Base-by-base conservation (phyloP, 805 yeast genomes). In the Komagataella ulmi region DNA sequence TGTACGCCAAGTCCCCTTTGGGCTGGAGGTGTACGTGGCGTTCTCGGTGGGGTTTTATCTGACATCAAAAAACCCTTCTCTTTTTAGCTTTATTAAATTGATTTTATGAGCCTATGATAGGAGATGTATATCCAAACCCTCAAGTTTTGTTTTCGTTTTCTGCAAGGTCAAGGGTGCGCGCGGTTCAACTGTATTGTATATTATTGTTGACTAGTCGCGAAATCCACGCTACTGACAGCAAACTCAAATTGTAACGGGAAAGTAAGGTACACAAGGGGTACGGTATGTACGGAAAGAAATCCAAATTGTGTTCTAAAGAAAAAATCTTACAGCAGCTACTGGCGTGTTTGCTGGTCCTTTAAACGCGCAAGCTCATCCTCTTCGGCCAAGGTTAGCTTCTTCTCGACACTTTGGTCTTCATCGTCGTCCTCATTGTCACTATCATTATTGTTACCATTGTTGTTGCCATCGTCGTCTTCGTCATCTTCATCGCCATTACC, bases 401-500 rank as follows among this genome's bases (percentile, higher is more conserved):
- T 46, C 19, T 49, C 49, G 21, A 43, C 46, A 12, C 44, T 21
- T 46, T 59, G 64, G 12, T 59, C 62, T 7, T 55, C 64, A 17
- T 61, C 63, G 2, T 56, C 64, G 17, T 61, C 62, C 12, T 59
- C 66, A 7, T 56, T 62, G 7, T 65, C 65, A 5, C 61, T 64
- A 17, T 61, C 64, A 17, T 58, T 60, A 3, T 56, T 60, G 7
- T 58, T 59, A 8, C 57, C 58, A n/a, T 53, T 55, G 6, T 55
- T 57, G 6, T 56, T 56, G 2, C 56, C 58, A 7, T 56, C 60
- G 3, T 57, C 60, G 8, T 58, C 62, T 17, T 52, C 55, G 3
- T 49, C 46, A 7, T 65, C 71, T 10, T 65, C 71, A 17, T 67
- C 68, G 47, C 64, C 72, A n/a, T 66, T 73, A 7, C 69, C 73